Base-by-base conservation (phyloP, 352 stramenopile genomes). In the Phytophthora fragariae region DNA sequence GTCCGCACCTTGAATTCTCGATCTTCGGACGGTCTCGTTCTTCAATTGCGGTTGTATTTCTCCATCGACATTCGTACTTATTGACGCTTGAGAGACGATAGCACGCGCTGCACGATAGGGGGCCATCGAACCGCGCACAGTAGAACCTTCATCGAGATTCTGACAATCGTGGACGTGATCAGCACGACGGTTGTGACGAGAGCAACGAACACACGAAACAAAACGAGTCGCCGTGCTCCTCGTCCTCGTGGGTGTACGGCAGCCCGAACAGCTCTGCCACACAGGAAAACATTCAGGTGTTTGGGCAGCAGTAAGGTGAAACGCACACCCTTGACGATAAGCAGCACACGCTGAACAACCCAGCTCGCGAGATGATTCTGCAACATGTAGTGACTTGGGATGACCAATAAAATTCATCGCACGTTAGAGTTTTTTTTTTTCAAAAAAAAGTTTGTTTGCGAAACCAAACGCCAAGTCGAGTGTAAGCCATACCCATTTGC, bases 111-210 rank as follows among this genome's bases (percentile, higher is more conserved):
- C 19, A 62, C 3, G 9, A 37, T 50, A 17, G 15, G 17, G 19
- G 56, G 56, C 56, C 33, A 62, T 52, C 11, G 35, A 35, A 62
- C 56, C 5, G 31, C n/a, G 12, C 56, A 62, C 33, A 62, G 35
- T 19, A 62, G 35, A 5, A 52, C 19, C 19, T 49, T 37, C 56
- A 62, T 62, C 11, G 56, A 62, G 9, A 62, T 21, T 52, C 19
- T 52, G 19, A 62, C 56, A 3, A 62, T 50, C 11, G 19, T 15
- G 29, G 52, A 62, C 5, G 35, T 24, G 10, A 62, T 17, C 35
- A 62, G 15, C 35, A 50, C 56, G 8, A 62, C 35, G 10, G 56
- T 52, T 11, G 33, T 19, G 12, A 62, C 3, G 35, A 62, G 41
- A 7, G 17, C 33, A 11, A 62, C 11, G 29, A 62, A 27, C 21